Percentiles rank a stretch among this genome's conserved stretches.
These are phyloP conservation scores for Mycena epipterygia DNA, from an alignment of 768 basidiomycete genomes.

Conservation along the genomic window DNA sequence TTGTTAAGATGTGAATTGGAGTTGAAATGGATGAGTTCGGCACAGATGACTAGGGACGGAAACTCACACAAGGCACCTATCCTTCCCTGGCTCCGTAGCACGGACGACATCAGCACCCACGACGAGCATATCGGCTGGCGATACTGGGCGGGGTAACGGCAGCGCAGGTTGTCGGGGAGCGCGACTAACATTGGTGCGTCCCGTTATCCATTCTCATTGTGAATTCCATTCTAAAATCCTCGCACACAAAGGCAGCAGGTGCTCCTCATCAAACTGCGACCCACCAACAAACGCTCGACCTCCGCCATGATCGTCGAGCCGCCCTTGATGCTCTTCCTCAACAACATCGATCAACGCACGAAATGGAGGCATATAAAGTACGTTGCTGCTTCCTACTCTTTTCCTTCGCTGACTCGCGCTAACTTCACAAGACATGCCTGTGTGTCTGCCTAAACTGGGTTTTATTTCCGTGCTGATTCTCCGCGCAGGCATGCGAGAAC, in stretches of 20 bases:
- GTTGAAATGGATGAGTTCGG: conserved; percentile 50
- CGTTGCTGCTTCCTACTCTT: conserved; percentile 21
- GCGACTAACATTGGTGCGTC: conserved; percentile 69
- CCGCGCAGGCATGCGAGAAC: conserved; percentile 61
- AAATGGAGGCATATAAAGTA: conserved; percentile 86
- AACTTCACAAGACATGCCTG: conserved; percentile 80
- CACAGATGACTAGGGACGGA: too few relatives aligned
- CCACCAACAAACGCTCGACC: conserved; percentile 74
- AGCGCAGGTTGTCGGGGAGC: conserved; percentile 80
- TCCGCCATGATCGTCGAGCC: conserved; percentile 80
- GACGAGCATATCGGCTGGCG: conserved; percentile 70
- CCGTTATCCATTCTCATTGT: not conserved
- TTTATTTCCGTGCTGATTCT: too few relatives aligned
- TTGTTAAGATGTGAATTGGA: not conserved
- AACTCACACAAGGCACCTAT: conserved; percentile 66
- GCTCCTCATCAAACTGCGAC: conserved; percentile 80
- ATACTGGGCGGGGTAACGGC: conserved; percentile 82
- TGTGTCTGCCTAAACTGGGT: conserved; percentile 33
- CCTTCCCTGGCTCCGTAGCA: conserved; percentile 74
- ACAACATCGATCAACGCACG: conserved; percentile 47
- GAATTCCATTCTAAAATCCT: not conserved
- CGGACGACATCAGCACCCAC: conserved; percentile 83
- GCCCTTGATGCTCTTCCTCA: conserved; percentile 65
- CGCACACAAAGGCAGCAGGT: conserved; percentile 72
- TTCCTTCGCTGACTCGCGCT: not conserved